Percentiles rank a stretch among this genome's conserved stretches.
Evolutionary conservation across 495 filamentous ascomycete genomes (phyloP).

Genomic region (Parachaetomium inaequale): DNA sequence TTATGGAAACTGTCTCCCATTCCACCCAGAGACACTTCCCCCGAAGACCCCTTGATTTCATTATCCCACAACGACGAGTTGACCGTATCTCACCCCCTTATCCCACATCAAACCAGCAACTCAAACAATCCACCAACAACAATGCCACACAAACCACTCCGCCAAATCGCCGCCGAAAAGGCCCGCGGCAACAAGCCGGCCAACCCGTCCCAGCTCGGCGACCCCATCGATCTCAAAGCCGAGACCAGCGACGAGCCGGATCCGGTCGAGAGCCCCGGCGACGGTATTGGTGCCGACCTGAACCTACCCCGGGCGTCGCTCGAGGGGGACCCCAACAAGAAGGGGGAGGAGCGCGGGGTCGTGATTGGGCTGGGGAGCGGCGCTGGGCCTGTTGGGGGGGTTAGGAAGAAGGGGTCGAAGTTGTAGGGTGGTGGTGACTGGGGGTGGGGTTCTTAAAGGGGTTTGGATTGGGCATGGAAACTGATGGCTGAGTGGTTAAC

Average conservation of each 20-base stretch:
- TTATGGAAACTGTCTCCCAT: too few species aligned
- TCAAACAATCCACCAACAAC: neutral
- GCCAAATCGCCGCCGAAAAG: slow-evolving; percentile 35
- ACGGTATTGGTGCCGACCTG: neutral
- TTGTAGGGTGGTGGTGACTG: slow-evolving; percentile 17
- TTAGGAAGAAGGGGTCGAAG: slow-evolving; percentile 17
- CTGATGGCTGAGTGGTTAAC: neutral
- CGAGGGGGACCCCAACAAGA: neutral
- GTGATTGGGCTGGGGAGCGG: slow-evolving; percentile 18
- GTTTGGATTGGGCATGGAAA: neutral
- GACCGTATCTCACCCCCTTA: neutral
- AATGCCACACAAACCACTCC: slow-evolving; percentile 24
- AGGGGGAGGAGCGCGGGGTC: slow-evolving; percentile 4
- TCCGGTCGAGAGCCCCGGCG: slow-evolving; percentile 1
- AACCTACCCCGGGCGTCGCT: neutral
- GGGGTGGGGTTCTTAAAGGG: neutral
- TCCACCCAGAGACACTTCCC: too few species aligned
- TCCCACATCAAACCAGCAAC: neutral
- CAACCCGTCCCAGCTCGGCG: slow-evolving; percentile 42
- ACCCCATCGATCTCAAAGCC: slow-evolving; percentile 41
- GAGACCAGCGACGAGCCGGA: slow-evolving; percentile 33
- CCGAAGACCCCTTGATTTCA: too few species aligned
- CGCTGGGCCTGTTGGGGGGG: slow-evolving; percentile 18
- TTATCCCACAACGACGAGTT: too few species aligned
- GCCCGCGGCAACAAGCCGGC: slow-evolving; percentile 33